Base-by-base conservation (phyloP, 257 asterid species). In the Avicennia marina region DNA sequence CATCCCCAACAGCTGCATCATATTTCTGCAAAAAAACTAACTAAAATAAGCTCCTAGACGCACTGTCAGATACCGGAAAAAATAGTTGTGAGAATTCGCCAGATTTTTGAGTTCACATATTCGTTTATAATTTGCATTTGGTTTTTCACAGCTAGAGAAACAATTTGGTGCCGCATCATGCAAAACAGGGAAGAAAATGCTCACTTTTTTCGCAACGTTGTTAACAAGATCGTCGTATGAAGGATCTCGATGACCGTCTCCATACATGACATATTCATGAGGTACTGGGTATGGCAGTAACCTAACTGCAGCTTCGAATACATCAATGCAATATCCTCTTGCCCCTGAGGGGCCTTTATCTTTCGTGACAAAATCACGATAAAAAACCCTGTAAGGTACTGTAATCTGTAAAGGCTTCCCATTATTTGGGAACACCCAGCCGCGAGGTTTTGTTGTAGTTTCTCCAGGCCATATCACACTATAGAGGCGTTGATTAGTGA, bases 1-100 rank as follows among this genome's bases (percentile, higher is more conserved):
- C 69, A 71, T 86, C 97, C 43, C 97, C 97, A 44, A 89, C 83
- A 31, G 45, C 95, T 49, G 95, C 97, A 81, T 86, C 94, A 59
- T 78, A 79, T 5, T 46, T 84, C 97, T 89, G 64, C 54, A 73
- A 3, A 60, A n/a, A n/a, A n/a, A n/a, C n/a, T n/a, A n/a, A n/a
- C n/a, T n/a, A n/a, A n/a, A n/a, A n/a, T n/a, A n/a, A n/a, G n/a
- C n/a, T n/a, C n/a, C n/a, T n/a, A n/a, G n/a, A n/a, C n/a, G n/a
- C n/a, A n/a, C n/a, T n/a, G n/a, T n/a, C n/a, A n/a, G n/a, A n/a
- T n/a, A n/a, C n/a, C n/a, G n/a, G n/a, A n/a, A n/a, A n/a, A n/a
- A n/a, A n/a, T n/a, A n/a, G n/a, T n/a, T n/a, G n/a, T n/a, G n/a
- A n/a, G n/a, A n/a, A n/a, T n/a, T n/a, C n/a, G n/a, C n/a, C n/a